A percentile compares a stretch with the other conserved stretches of the same genome.
Evolutionary conservation across 169 alveolate genomes (phyloP).

Genomic region (Babesia bovis): DNA sequence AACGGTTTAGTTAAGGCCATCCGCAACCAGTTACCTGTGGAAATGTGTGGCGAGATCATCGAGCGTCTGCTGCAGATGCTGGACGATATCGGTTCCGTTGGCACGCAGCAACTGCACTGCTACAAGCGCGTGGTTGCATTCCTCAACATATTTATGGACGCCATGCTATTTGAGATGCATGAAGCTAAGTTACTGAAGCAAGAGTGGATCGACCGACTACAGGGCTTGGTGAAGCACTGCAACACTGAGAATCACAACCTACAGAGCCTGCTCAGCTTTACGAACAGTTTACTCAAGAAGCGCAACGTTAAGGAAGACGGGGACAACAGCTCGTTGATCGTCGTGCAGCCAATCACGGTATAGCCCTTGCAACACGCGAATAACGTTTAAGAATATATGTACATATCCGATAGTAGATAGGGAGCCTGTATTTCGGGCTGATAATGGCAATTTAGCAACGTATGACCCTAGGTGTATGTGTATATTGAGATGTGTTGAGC

Average conservation of each 20-base stretch:
- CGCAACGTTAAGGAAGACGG: slow-evolving; percentile 15
- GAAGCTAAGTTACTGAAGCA: slow-evolving; percentile 28
- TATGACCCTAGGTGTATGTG: too few relatives aligned
- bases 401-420: too few relatives aligned
- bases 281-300: slow-evolving; percentile 40
- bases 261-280: slow-evolving; percentile 63
- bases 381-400: too few relatives aligned
- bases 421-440: too few relatives aligned
- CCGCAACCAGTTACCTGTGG: slow-evolving; percentile 21
- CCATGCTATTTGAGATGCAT: slow-evolving; percentile 41
- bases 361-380: slow-evolving; percentile 1
- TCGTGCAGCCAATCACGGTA: slow-evolving; percentile 29
- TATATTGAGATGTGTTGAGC: too few relatives aligned
- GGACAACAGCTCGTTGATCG: slow-evolving; percentile 38
- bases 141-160: slow-evolving; percentile 54
- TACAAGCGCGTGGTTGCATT: slow-evolving; percentile 48
- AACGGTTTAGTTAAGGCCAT: slow-evolving; percentile 37
- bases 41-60: slow-evolving; percentile 31
- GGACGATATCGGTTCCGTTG: slow-evolving; percentile 16
- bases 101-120: slow-evolving; percentile 18
- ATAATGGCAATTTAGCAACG: too few relatives aligned
- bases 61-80: slow-evolving; percentile 33
- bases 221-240: slow-evolving; percentile 47
- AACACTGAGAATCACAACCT: slow-evolving; percentile 42
- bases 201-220: slow-evolving; percentile 39